Evolutionary conservation across 495 filamentous ascomycete species (phyloP).

Genomic region (Daldinia grandis): DNA sequence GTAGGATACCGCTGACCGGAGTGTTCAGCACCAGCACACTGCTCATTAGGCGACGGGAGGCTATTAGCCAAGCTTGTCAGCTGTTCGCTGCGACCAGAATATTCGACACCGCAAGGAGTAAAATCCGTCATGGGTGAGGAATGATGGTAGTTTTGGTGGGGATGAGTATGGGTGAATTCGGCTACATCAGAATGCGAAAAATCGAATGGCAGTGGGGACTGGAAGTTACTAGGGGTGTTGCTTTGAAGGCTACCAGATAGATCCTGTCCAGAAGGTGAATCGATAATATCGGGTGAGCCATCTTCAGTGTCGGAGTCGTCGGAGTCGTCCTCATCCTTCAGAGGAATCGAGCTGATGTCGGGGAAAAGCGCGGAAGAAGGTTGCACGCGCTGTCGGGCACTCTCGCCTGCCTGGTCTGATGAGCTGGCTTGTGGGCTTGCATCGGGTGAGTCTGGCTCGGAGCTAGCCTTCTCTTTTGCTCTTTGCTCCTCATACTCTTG

Average conservation of each 20-base stretch:
- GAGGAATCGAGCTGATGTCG: constrained; percentile 29
- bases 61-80: not conserved
- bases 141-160: constrained; percentile 19
- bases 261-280: constrained; percentile 14
- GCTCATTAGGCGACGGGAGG: constrained; percentile 27
- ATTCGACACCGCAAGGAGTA: constrained; percentile 5
- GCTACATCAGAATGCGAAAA: constrained; percentile 4
- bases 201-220: constrained; percentile 19
- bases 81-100: not conserved
- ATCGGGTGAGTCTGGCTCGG: constrained; percentile 49
- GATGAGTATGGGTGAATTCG: not conserved
- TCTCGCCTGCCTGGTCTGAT: constrained; percentile 45
- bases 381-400: constrained; percentile 45
- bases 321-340: constrained; percentile 20
- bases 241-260: constrained; percentile 6
- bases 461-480: constrained; percentile 58
- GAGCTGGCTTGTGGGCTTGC: constrained; percentile 35
- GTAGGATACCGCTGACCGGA: constrained; percentile 14
- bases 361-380: constrained; percentile 52
- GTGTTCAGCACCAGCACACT: constrained; percentile 2
- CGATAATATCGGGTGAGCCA: constrained; percentile 7
- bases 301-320: constrained; percentile 41
- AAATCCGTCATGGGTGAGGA: constrained; percentile 1
- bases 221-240: constrained; percentile 5
- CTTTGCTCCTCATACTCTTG: constrained; percentile 69